Evolutionary conservation across 768 basidiomycete genomes (phyloP).

Genomic region (Collybia sordida): DNA sequence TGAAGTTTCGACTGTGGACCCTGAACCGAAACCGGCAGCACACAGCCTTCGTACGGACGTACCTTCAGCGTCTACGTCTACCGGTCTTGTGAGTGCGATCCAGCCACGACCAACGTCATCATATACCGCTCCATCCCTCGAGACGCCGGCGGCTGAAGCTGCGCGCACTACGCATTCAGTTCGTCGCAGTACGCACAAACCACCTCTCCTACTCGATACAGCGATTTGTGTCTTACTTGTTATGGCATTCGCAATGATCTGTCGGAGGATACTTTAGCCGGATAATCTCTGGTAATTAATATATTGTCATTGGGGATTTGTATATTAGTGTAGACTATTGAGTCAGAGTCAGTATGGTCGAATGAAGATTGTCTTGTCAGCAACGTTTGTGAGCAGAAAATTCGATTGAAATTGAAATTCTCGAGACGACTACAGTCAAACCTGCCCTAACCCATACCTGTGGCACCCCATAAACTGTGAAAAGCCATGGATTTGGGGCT

Average conservation of each 20-base stretch:
- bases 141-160: constrained; percentile 10
- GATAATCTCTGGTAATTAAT: background rate
- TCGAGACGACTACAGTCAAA: background rate
- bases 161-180: constrained; percentile 10
- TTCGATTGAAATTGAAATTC: background rate
- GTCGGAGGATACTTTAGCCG: constrained; percentile 49
- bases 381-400: background rate
- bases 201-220: constrained; percentile 69
- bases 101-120: constrained; percentile 10
- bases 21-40: constrained; percentile 1
- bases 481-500: no score
- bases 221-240: constrained; percentile 74
- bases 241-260: constrained; percentile 66
- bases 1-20: background rate
- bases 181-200: constrained; percentile 24
- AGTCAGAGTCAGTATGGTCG: background rate
- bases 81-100: background rate
- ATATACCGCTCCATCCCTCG: constrained; percentile 9
- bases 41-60: constrained; percentile 11
- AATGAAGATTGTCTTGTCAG: background rate
- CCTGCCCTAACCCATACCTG: no score
- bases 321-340: constrained; percentile 6
- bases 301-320: background rate
- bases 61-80: constrained; percentile 3
- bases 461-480: no score